Evolutionary conservation across 441 rosid genomes (phyloP).

Genomic region (Macaranga tanarius): DNA sequence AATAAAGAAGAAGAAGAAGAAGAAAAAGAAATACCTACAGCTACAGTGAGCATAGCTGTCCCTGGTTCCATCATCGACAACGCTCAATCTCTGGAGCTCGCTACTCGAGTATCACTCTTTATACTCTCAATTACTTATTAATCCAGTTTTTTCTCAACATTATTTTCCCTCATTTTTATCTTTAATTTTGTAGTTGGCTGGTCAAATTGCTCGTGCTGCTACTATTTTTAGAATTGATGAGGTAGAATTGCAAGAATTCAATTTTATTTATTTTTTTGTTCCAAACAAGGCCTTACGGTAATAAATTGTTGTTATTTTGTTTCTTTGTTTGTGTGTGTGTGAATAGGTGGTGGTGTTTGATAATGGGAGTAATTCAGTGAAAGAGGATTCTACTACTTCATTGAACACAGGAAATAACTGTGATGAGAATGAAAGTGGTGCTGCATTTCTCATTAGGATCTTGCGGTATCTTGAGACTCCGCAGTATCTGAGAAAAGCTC

Average conservation of each 20-base stretch:
- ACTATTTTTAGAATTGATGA: slow-evolving; percentile 86
- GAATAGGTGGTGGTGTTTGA: slow-evolving; percentile 87
- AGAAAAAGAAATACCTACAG: slow-evolving; percentile 24
- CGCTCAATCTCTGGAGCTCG: slow-evolving; percentile 92
- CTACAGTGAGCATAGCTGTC: slow-evolving; percentile 78
- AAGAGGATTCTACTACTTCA: slow-evolving; percentile 28
- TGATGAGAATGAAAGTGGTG: slow-evolving; percentile 68
- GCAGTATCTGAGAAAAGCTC: slow-evolving; percentile 80
- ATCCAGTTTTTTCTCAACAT: background rate
- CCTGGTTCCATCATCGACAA: slow-evolving; percentile 95
- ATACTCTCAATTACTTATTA: background rate
- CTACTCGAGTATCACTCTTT: slow-evolving; percentile 65
- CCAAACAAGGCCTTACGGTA: too few species aligned
- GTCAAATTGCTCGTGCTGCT: slow-evolving; percentile 93
- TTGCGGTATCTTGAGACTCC: slow-evolving; percentile 92
- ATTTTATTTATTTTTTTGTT: too few species aligned
- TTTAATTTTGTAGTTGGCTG: slow-evolving; percentile 59
- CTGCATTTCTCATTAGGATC: slow-evolving; percentile 75
- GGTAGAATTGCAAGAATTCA: slow-evolving; percentile 27
- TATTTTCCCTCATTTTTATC: background rate
- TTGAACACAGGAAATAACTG: slow-evolving; percentile 19
- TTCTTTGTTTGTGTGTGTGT: background rate
- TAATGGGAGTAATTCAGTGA: slow-evolving; percentile 44
- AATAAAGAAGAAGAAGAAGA: slow-evolving; percentile 23
- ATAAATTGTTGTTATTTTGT: background rate